Evolutionary conservation across 2,329 filamentous ascomycete species (phyloP).

Genomic region (Diplocarpon mali): DNA sequence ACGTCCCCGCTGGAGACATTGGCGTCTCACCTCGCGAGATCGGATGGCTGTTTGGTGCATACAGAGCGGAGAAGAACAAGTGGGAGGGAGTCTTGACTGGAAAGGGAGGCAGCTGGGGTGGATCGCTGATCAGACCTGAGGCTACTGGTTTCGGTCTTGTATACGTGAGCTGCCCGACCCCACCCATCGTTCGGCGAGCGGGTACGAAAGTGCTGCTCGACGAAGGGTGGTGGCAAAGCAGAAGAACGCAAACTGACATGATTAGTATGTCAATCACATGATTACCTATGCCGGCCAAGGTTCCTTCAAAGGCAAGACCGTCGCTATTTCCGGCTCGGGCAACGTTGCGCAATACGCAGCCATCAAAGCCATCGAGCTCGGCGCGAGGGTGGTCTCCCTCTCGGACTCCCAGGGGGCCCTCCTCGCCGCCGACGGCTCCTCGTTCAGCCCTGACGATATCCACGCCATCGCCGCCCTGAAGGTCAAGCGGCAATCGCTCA

Average conservation of each 20-base stretch:
- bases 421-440: conserved; percentile 17
- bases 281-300: conserved; percentile 82
- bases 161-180: conserved; percentile 46
- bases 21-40: conserved; percentile 88
- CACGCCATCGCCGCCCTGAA: conserved; percentile 73
- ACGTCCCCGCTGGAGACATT: conserved; percentile 95
- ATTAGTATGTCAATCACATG: conserved; percentile 79
- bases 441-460: conserved; percentile 72
- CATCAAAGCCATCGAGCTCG: conserved; percentile 92
- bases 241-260: background rate
- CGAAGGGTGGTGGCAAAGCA: background rate
- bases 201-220: background rate
- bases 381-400: conserved; percentile 81
- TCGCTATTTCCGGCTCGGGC: conserved; percentile 91
- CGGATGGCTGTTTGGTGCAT: conserved; percentile 88
- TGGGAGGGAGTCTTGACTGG: conserved; percentile 96
- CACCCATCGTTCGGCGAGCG: background rate
- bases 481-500: conserved; percentile 73
- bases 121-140: conserved; percentile 87
- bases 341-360: conserved; percentile 98
- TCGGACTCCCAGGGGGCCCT: conserved; percentile 85
- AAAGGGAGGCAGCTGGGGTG: conserved; percentile 90
- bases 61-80: conserved; percentile 76
- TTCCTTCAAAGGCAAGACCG: conserved; percentile 79
- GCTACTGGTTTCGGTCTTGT: conserved; percentile 93